Percentiles rank a stretch among this genome's conserved stretches.
These are phyloP conservation scores for Zostera marina DNA, from an alignment of 116 monocot genomes.

Conservation along the genomic window DNA sequence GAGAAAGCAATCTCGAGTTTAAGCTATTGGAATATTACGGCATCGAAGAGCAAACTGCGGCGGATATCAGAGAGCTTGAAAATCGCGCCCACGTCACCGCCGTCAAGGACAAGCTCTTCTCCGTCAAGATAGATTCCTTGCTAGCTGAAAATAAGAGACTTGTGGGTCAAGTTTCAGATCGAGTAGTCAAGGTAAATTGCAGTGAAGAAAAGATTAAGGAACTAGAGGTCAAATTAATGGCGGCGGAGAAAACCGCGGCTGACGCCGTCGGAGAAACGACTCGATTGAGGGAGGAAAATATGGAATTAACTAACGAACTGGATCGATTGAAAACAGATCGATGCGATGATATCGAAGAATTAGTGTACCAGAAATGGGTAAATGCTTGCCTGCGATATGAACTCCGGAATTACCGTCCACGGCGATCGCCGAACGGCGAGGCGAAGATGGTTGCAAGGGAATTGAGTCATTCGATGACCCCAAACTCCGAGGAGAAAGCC, in stretches of 20 bases:
- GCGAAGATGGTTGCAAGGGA: constrained; percentile 52
- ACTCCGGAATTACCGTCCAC: constrained; percentile 35
- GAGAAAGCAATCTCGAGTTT: constrained; percentile 42
- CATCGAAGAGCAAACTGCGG: constrained; percentile 33
- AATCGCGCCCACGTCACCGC: constrained; percentile 40
- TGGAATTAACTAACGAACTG: constrained; percentile 31
- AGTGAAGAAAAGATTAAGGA: constrained; percentile 16
- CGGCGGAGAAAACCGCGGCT: constrained; percentile 21
- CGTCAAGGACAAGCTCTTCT: constrained; percentile 37
- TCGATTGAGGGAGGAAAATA: constrained; percentile 31
- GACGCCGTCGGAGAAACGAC: constrained; percentile 23
- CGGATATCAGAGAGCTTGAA: constrained; percentile 33
- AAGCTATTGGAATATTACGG: constrained; percentile 42
- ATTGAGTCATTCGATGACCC: constrained; percentile 41
- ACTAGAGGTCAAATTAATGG: constrained; percentile 35
- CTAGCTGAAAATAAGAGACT: constrained; percentile 50
- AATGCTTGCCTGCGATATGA: constrained; percentile 87
- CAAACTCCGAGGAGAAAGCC: constrained; percentile 47
- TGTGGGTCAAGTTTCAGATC: constrained; percentile 17
- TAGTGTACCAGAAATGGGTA: constrained; percentile 64
- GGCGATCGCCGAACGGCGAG: not conserved
- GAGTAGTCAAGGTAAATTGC: constrained; percentile 20
- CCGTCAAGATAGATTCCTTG: constrained; percentile 54
- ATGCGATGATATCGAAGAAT: constrained; percentile 45
- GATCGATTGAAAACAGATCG: constrained; percentile 46